phyloP scores from a whole-genome alignment of 1,139 yeast genomes.

The Kurtzmaniella quercitrusa region DNA sequence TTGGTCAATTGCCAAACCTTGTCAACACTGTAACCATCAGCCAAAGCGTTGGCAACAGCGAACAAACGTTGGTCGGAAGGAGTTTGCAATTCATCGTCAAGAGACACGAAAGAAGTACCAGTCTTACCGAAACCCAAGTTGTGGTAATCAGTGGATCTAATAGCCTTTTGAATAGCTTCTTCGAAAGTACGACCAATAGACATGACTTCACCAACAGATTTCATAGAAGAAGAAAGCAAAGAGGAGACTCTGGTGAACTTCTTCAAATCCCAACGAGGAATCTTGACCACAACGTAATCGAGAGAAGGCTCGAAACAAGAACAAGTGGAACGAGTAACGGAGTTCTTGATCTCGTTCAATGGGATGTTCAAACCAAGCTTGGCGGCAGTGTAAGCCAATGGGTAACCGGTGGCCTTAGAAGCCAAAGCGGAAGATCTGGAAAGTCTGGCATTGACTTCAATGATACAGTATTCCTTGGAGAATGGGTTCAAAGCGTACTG shows the following conservation, averaged over 20 bases:
- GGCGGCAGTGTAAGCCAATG: constrained; percentile 97
- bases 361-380: constrained; percentile 93
- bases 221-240: constrained; percentile 89
- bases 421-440: constrained; percentile 98
- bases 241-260: constrained; percentile 92
- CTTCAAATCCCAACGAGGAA: constrained; percentile 98
- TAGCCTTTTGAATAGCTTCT: constrained; percentile 97
- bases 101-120: constrained; percentile 82
- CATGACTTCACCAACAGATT: constrained; percentile 99
- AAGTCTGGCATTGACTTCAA: constrained; percentile 96
- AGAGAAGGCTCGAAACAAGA: constrained; percentile 98
- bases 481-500: constrained; percentile 95
- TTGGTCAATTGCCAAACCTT: constrained; percentile 89
- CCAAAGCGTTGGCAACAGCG: constrained; percentile 90
- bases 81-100: constrained; percentile 86
- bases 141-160: constrained; percentile 92
- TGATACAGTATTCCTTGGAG: constrained; percentile 92
- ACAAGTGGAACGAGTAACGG: constrained; percentile 92
- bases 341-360: constrained; percentile 84
- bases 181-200: constrained; percentile 96
- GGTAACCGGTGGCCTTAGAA: constrained; percentile 98
- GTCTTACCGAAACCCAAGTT: constrained; percentile 92
- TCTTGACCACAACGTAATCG: constrained; percentile 96
- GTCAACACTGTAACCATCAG: constrained; percentile 85
- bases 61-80: constrained; percentile 96